Evolutionary conservation across 352 stramenopile species (phyloP).

Genomic region (Pythium oligandrum): DNA sequence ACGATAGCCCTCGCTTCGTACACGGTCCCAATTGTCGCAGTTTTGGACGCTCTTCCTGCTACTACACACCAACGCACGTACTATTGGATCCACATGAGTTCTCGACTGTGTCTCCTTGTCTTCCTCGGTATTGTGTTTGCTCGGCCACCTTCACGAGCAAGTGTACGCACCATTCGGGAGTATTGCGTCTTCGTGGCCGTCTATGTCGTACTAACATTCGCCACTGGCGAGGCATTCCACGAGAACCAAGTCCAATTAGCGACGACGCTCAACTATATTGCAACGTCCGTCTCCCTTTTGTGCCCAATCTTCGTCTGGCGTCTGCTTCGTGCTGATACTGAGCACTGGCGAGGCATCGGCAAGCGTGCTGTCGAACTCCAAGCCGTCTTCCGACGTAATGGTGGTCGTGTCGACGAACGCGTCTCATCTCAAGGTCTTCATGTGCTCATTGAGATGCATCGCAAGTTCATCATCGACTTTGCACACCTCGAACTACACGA

Average conservation of each 20-base stretch:
- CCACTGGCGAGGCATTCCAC: slow-evolving; percentile 39
- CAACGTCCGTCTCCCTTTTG: slow-evolving; percentile 42
- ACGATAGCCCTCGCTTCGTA: slow-evolving; percentile 45
- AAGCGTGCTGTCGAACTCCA: slow-evolving; percentile 51
- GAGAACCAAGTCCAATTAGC: slow-evolving; percentile 16
- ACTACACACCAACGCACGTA: slow-evolving; percentile 14
- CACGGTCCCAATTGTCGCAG: slow-evolving; percentile 49
- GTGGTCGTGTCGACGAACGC: slow-evolving; percentile 14
- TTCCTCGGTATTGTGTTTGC: slow-evolving; percentile 43
- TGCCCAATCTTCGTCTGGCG: slow-evolving; percentile 67
- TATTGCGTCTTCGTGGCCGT: slow-evolving; percentile 52
- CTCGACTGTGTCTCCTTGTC: slow-evolving; percentile 28
- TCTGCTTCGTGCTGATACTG: slow-evolving; percentile 64
- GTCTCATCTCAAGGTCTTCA: slow-evolving; percentile 46
- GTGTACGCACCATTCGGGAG: slow-evolving; percentile 39
- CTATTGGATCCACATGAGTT: slow-evolving; percentile 27
- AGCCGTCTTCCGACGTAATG: slow-evolving; percentile 26
- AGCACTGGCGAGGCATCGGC: slow-evolving; percentile 64
- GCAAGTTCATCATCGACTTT: slow-evolving; percentile 76
- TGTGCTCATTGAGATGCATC: slow-evolving; percentile 67
- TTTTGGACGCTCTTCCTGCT: slow-evolving; percentile 12
- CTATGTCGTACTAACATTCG: slow-evolving; percentile 33
- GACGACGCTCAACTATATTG: slow-evolving; percentile 30
- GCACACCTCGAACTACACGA: slow-evolving; percentile 50
- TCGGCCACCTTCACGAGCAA: slow-evolving; percentile 35